A percentile compares a stretch with the other conserved stretches of the same genome.
phyloP scores from a whole-genome alignment of 1,284 basidiomycete genomes.

The Malassezia brasiliensis region DNA sequence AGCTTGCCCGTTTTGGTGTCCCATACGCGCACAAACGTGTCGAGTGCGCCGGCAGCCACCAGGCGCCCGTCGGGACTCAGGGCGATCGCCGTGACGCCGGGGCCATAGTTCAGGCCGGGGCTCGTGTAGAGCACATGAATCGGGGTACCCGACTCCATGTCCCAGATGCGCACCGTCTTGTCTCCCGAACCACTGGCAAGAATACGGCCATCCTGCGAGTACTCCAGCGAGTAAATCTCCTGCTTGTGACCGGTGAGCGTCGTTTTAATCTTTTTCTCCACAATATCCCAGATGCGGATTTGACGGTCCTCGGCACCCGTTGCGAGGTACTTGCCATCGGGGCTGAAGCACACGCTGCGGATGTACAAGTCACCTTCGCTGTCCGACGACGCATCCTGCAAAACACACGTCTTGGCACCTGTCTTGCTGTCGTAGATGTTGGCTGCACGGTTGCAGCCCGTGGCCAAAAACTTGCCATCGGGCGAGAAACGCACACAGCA shows the following conservation, averaged over 20 bases:
- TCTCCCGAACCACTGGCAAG: slow-evolving; percentile 83
- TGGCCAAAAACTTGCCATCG: slow-evolving; percentile 77
- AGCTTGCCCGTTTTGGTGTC: slow-evolving; percentile 64
- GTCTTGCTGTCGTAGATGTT: slow-evolving; percentile 84
- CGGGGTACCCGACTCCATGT: slow-evolving; percentile 57
- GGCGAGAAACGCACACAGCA: slow-evolving; percentile 84
- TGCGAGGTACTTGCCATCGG: slow-evolving; percentile 42
- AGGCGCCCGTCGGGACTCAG: slow-evolving; percentile 70
- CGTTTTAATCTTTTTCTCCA: slow-evolving; percentile 54
- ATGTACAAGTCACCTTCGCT: slow-evolving; percentile 38
- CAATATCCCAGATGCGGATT: slow-evolving; percentile 63
- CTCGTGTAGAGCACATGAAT: slow-evolving; percentile 44
- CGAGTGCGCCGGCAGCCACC: slow-evolving; percentile 72
- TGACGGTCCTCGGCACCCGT: slow-evolving; percentile 46
- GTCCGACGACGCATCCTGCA: slow-evolving; percentile 54
- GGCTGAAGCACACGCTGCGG: slow-evolving; percentile 45
- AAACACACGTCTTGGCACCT: slow-evolving; percentile 61
- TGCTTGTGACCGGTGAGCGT: slow-evolving; percentile 75
- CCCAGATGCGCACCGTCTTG: slow-evolving; percentile 80
- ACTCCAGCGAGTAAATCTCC: slow-evolving; percentile 79
- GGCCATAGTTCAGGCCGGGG: slow-evolving; percentile 51
- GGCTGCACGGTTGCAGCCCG: slow-evolving; percentile 79
- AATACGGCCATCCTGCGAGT: slow-evolving; percentile 66
- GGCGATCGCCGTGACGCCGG: slow-evolving; percentile 62
- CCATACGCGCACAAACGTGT: slow-evolving; percentile 78